Conservation (phyloP, 1,139 yeast species). For the Debaryomyces udenii region DNA sequence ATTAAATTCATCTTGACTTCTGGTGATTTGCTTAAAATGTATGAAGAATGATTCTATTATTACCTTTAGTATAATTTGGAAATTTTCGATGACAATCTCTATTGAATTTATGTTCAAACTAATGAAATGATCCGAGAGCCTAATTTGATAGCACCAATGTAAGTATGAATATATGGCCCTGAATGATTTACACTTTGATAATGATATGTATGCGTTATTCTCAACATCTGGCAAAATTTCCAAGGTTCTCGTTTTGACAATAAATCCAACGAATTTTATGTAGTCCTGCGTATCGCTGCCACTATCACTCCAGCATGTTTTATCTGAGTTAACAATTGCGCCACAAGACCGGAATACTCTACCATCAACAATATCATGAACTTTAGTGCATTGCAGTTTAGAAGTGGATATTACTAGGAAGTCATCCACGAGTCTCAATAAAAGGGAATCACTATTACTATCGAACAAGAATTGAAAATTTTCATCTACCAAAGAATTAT, state of each 20-base stretch:
- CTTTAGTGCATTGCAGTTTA: conserved; percentile 21
- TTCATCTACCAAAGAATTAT: conserved; percentile 61
- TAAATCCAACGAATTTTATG: conserved; percentile 38
- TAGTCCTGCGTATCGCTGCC: conserved; percentile 7
- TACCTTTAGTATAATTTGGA: conserved; percentile 16
- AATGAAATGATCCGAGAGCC: conserved; percentile 17
- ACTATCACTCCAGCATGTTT: conserved; percentile 39
- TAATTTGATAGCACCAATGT: conserved; percentile 21
- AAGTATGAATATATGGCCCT: conserved; percentile 17
- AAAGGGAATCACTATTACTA: conserved; percentile 30
- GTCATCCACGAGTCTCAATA: conserved; percentile 83
- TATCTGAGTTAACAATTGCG: conserved; percentile 57
- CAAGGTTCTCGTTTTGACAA: conserved; percentile 17
- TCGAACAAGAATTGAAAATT: conserved; percentile 33
- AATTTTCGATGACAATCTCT: conserved; percentile 14
- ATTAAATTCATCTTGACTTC: conserved; percentile 9
- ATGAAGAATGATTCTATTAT: conserved; percentile 14
- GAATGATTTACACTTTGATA: conserved; percentile 20
- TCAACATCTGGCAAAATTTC: conserved; percentile 15
- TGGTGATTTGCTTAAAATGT: conserved; percentile 9
- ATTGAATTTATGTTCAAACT: conserved; percentile 14
- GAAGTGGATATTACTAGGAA: conserved; percentile 66
- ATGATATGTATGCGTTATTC: conserved; percentile 15
- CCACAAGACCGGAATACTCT: conserved; percentile 57
- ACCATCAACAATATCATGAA: conserved; percentile 24